A percentile compares a stretch with the other conserved stretches of the same genome.
Evolutionary conservation across 305 asterid genomes (phyloP).

Genomic region (Solanum chacoense): DNA sequence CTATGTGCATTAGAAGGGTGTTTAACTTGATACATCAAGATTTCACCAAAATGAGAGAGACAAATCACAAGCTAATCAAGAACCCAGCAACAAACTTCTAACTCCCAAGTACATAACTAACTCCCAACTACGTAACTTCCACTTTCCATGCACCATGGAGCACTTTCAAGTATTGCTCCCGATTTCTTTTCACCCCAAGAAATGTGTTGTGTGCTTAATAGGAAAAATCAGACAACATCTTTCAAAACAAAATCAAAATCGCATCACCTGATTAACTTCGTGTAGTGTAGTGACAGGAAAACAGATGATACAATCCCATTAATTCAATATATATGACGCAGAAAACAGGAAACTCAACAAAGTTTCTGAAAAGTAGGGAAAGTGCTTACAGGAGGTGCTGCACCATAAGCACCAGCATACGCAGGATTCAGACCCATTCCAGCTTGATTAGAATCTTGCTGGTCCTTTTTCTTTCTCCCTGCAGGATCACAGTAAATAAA

Average conservation of each 20-base stretch:
- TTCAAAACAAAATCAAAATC: not conserved
- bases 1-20: not conserved
- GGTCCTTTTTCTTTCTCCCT: slow-evolving; percentile 93
- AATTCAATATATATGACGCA: not conserved
- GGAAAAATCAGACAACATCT: not conserved
- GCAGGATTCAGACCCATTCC: slow-evolving; percentile 54
- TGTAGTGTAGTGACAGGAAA: not conserved
- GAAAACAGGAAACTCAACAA: not conserved
- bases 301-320: not conserved
- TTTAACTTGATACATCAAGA: not conserved
- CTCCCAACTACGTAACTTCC: not conserved
- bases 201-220: not conserved
- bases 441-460: slow-evolving; percentile 65
- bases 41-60: not conserved
- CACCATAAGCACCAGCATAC: slow-evolving; percentile 66
- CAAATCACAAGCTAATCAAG: not conserved
- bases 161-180: not conserved
- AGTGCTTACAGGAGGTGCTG: slow-evolving; percentile 80
- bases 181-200: not conserved
- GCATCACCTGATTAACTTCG: not conserved
- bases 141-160: not conserved
- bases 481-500: slow-evolving; percentile 11
- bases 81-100: not conserved
- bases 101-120: not conserved
- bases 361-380: not conserved